Evolutionary conservation across 1,284 basidiomycete species (phyloP).

Genomic region (Ustilago crameri): DNA sequence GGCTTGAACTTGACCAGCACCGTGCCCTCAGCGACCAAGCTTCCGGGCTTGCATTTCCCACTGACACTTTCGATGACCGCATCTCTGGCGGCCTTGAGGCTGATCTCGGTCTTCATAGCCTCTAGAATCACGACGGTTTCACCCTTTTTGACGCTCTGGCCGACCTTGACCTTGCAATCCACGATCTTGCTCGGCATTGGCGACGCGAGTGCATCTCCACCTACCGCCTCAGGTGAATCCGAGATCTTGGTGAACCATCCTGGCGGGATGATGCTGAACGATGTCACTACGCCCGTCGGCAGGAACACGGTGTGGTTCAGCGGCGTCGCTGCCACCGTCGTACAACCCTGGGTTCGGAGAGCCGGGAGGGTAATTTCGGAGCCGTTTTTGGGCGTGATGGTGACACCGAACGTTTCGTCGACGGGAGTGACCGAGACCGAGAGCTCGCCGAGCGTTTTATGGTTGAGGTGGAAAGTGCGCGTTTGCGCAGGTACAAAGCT

Average conservation of each 20-base stretch:
- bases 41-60: slow-evolving; percentile 74
- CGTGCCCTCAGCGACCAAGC: slow-evolving; percentile 87
- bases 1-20: slow-evolving; percentile 75
- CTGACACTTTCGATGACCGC: slow-evolving; percentile 77
- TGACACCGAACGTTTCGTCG: slow-evolving; percentile 2
- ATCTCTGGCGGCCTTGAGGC: slow-evolving; percentile 76
- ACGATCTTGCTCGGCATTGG: slow-evolving; percentile 70
- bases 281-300: slow-evolving; percentile 19
- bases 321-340: slow-evolving; percentile 7
- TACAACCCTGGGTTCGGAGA: slow-evolving; percentile 59
- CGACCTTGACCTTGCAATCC: slow-evolving; percentile 80
- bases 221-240: background rate
- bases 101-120: slow-evolving; percentile 86
- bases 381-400: background rate
- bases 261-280: slow-evolving; percentile 13
- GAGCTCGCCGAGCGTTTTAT: slow-evolving; percentile 23
- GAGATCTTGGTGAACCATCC: slow-evolving; percentile 24
- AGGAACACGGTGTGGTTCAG: slow-evolving; percentile 26
- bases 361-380: slow-evolving; percentile 72
- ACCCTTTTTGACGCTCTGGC: slow-evolving; percentile 81
- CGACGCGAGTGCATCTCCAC: slow-evolving; percentile 4
- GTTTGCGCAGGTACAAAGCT: background rate
- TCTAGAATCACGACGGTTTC: slow-evolving; percentile 85
- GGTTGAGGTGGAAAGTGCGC: slow-evolving; percentile 4
- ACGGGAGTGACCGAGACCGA: slow-evolving; percentile 5